Evolutionary conservation across 2,329 filamentous ascomycete species (phyloP).

Genomic region (Hirsutella thompsonii): DNA sequence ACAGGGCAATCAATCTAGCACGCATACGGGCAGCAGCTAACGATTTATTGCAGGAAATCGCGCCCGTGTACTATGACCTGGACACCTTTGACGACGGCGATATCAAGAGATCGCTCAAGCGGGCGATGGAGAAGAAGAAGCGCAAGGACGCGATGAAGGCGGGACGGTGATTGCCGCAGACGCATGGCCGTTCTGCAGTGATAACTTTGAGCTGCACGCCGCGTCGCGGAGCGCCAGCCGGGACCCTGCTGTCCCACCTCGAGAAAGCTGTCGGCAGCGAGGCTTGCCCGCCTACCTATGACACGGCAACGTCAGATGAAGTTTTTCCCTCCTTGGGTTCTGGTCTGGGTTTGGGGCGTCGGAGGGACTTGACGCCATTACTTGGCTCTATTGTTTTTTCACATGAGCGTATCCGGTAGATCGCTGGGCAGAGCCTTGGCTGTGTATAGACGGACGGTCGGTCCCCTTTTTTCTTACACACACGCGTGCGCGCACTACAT

Average conservation of each 20-base stretch:
- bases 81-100: slow-evolving; percentile 75
- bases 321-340: too few relatives aligned
- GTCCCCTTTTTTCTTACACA: too few relatives aligned
- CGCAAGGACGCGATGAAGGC: slow-evolving; percentile 45
- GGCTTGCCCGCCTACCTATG: not conserved
- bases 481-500: too few relatives aligned
- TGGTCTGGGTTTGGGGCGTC: not conserved
- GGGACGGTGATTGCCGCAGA: slow-evolving; percentile 19
- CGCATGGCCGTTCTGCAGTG: not conserved
- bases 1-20: too few relatives aligned
- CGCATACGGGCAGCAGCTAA: not conserved
- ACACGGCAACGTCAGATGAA: not conserved
- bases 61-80: slow-evolving; percentile 84
- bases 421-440: too few relatives aligned
- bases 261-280: not conserved
- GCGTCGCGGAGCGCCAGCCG: not conserved
- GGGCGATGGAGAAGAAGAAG: slow-evolving; percentile 45
- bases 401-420: not conserved
- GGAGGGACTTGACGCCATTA: not conserved
- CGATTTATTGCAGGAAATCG: slow-evolving; percentile 58
- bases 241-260: not conserved
- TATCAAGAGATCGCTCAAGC: slow-evolving; percentile 55
- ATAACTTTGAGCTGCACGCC: not conserved
- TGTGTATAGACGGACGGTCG: too few relatives aligned
- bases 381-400: not conserved